These are phyloP conservation scores for Pichia exigua DNA, from an alignment of 805 yeast species.

Conservation along the genomic window DNA sequence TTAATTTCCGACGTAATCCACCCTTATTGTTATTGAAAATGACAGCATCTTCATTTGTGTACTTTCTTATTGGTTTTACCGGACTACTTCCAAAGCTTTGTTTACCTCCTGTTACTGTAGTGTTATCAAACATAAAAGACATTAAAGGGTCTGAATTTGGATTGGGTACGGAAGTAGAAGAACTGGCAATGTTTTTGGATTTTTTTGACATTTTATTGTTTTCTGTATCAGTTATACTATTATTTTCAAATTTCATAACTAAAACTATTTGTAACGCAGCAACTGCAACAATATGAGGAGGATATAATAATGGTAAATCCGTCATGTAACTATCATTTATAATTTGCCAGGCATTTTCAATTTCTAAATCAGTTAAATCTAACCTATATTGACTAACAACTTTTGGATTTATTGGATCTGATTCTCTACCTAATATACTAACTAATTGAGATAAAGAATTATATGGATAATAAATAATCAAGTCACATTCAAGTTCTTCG, in stretches of 20 bases:
- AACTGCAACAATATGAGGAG: conserved; percentile 85
- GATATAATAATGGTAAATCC: conserved; percentile 71
- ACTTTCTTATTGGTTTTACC: background rate
- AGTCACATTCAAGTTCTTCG: conserved; percentile 72
- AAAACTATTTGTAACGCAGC: conserved; percentile 71
- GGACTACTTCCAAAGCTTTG: background rate
- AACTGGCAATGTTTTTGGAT: background rate
- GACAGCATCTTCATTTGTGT: background rate
- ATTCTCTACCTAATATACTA: conserved; percentile 21
- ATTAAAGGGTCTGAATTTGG: background rate
- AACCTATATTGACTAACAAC: conserved; percentile 5
- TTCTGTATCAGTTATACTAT: background rate
- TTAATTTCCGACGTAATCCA: conserved; percentile 8
- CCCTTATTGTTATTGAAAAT: background rate
- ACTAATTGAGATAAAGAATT: conserved; percentile 49
- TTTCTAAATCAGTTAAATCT: conserved; percentile 50
- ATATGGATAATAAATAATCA: conserved; percentile 74
- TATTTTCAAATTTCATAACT: background rate
- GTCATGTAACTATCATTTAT: conserved; percentile 86
- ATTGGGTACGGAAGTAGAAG: background rate
- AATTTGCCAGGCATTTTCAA: conserved; percentile 83
- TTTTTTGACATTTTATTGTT: background rate
- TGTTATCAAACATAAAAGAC: background rate
- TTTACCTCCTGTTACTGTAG: background rate
- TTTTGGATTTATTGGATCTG: background rate